Percentiles rank a stretch among this genome's conserved stretches.
phyloP scores from a whole-genome alignment of 139 green algal species.

The Haematococcus lacustris region DNA sequence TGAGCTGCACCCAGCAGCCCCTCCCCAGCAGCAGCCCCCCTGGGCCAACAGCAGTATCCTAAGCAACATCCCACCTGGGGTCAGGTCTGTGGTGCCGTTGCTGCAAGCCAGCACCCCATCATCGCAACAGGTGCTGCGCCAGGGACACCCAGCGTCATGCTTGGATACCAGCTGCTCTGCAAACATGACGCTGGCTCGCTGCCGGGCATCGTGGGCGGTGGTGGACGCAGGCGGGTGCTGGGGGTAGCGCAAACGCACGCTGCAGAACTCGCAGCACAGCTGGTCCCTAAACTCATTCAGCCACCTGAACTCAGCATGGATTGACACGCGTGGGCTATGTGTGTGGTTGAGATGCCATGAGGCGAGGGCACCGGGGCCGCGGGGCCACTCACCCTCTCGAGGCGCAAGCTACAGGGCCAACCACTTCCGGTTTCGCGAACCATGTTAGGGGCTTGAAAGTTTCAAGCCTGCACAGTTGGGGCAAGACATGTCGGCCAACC shows the following conservation, averaged over 20 bases:
- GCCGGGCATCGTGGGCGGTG: slow-evolving; percentile 1
- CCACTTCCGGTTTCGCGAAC: slow-evolving; percentile 59
- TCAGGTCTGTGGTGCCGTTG: too few species aligned
- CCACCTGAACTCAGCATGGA: slow-evolving; percentile 8
- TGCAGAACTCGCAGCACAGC: slow-evolving; percentile 55
- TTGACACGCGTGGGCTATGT: neutral
- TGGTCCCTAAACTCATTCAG: slow-evolving; percentile 47
- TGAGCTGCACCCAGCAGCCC: too few species aligned
- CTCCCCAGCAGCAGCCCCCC: too few species aligned
- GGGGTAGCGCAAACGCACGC: slow-evolving; percentile 41
- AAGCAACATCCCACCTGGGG: too few species aligned
- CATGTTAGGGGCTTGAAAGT: slow-evolving; percentile 59
- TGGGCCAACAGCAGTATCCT: too few species aligned
- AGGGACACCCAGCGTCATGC: neutral
- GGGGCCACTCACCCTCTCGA: slow-evolving; percentile 22
- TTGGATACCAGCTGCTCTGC: neutral
- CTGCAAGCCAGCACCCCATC: neutral
- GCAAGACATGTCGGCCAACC: neutral
- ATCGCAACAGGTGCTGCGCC: neutral
- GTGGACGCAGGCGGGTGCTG: too few species aligned
- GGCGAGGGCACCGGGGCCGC: too few species aligned
- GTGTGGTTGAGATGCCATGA: neutral
- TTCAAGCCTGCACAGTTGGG: slow-evolving; percentile 19
- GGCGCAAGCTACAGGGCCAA: slow-evolving; percentile 50
- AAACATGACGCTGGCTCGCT: neutral